Evolutionary conservation across 2,329 filamentous ascomycete genomes (phyloP).

Genomic region (Monilinia laxa): DNA sequence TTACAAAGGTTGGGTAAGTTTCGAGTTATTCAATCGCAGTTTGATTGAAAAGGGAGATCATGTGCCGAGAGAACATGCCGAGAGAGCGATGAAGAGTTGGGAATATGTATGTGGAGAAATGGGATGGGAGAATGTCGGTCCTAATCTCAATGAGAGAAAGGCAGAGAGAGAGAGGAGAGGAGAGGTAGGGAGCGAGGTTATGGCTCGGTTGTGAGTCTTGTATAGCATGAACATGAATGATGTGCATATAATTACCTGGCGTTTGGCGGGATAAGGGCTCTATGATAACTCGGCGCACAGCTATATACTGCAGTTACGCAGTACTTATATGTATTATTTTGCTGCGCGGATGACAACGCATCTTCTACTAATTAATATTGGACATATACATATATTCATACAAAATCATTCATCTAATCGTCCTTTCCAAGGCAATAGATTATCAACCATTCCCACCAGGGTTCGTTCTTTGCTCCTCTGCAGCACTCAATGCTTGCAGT

Average conservation of each 20-base stretch:
- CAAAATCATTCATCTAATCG: not conserved
- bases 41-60: constrained; percentile 43
- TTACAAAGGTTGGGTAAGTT: constrained; percentile 58
- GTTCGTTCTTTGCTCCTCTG: constrained; percentile 30
- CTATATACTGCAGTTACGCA: not conserved
- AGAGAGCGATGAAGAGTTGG: constrained; percentile 53
- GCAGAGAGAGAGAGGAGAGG: not conserved
- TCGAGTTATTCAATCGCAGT: constrained; percentile 53
- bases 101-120: constrained; percentile 14
- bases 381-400: not conserved
- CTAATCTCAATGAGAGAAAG: not conserved
- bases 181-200: constrained; percentile 5
- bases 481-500: constrained; percentile 37
- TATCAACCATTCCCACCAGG: constrained; percentile 16
- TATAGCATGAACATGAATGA: not conserved
- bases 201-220: constrained; percentile 14
- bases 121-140: constrained; percentile 14
- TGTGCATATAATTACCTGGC: constrained; percentile 1
- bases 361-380: not conserved
- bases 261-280: not conserved
- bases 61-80: constrained; percentile 53
- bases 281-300: not conserved
- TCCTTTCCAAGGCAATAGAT: not conserved
- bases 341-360: not conserved
- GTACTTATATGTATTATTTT: not conserved